Conservation (phyloP, 768 basidiomycete genomes). For the Calvatia gigantea region DNA sequence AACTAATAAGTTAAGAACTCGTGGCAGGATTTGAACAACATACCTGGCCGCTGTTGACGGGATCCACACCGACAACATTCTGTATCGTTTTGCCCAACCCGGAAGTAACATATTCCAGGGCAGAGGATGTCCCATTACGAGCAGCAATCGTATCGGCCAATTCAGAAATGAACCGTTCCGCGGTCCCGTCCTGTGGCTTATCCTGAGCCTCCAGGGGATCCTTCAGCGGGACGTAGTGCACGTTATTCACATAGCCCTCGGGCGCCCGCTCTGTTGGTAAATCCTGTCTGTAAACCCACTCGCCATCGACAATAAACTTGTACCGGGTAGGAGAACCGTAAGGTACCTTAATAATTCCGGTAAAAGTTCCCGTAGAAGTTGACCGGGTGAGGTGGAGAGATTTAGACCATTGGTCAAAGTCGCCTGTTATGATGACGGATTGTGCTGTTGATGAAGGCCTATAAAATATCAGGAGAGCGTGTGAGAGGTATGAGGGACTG, state of each 20-base stretch:
- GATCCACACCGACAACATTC: slow-evolving; percentile 35
- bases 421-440: slow-evolving; percentile 68
- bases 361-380: slow-evolving; percentile 45
- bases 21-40: background rate
- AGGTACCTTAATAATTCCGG: slow-evolving; percentile 49
- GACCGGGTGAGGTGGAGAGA: slow-evolving; percentile 13
- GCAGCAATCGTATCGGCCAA: slow-evolving; percentile 33
- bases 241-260: slow-evolving; percentile 69
- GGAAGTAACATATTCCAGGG: slow-evolving; percentile 35
- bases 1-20: background rate
- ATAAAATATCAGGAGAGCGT: slow-evolving; percentile 15
- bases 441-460: slow-evolving; percentile 60
- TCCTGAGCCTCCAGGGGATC: slow-evolving; percentile 14
- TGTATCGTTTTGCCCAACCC: slow-evolving; percentile 37
- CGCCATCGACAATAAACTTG: slow-evolving; percentile 80
- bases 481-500: slow-evolving; percentile 1
- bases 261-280: slow-evolving; percentile 59
- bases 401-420: slow-evolving; percentile 54
- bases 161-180: slow-evolving; percentile 33
- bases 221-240: slow-evolving; percentile 50
- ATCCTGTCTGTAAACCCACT: slow-evolving; percentile 53
- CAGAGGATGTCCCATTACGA: slow-evolving; percentile 34
- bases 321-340: slow-evolving; percentile 63
- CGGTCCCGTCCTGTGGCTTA: slow-evolving; percentile 16
- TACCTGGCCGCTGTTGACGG: slow-evolving; percentile 33